Percentiles rank a stretch among this genome's conserved stretches.
Evolutionary conservation across 805 yeast genomes (phyloP).

Genomic region (Teunomyces pallodes): DNA sequence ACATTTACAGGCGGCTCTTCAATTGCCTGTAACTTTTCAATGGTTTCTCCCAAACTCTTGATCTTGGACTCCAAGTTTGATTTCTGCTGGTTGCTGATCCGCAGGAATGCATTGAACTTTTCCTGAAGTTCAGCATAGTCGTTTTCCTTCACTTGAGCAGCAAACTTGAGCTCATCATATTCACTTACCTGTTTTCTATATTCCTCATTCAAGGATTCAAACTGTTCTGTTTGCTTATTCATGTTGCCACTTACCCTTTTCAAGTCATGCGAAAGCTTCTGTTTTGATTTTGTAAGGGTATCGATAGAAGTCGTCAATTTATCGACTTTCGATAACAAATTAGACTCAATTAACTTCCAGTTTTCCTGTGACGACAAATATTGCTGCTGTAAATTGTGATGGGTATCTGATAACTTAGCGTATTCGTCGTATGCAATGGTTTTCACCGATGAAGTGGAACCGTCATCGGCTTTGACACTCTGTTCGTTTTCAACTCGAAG

Average conservation of each 20-base stretch:
- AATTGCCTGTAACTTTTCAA: conserved; percentile 9
- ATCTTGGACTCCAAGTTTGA: conserved; percentile 25
- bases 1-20: too few species aligned
- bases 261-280: conserved; percentile 34
- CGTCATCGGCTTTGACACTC: background rate
- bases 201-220: conserved; percentile 28
- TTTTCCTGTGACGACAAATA: conserved; percentile 74
- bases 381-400: conserved; percentile 63
- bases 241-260: conserved; percentile 19
- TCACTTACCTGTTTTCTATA: background rate
- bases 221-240: conserved; percentile 15
- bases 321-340: conserved; percentile 50
- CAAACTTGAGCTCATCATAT: conserved; percentile 16
- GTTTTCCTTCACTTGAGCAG: conserved; percentile 18
- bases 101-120: conserved; percentile 30
- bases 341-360: conserved; percentile 79
- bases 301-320: conserved; percentile 29
- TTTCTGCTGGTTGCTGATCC: conserved; percentile 31
- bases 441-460: conserved; percentile 16
- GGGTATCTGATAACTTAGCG: conserved; percentile 43
- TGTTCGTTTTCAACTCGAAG: conserved; percentile 61
- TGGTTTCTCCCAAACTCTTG: conserved; percentile 17
- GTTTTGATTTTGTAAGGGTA: conserved; percentile 24
- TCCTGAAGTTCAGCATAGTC: conserved; percentile 25
- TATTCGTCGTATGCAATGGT: conserved; percentile 38